These are phyloP conservation scores for Microdochium bolleyi DNA, from an alignment of 2,329 filamentous ascomycete genomes.

Conservation along the genomic window DNA sequence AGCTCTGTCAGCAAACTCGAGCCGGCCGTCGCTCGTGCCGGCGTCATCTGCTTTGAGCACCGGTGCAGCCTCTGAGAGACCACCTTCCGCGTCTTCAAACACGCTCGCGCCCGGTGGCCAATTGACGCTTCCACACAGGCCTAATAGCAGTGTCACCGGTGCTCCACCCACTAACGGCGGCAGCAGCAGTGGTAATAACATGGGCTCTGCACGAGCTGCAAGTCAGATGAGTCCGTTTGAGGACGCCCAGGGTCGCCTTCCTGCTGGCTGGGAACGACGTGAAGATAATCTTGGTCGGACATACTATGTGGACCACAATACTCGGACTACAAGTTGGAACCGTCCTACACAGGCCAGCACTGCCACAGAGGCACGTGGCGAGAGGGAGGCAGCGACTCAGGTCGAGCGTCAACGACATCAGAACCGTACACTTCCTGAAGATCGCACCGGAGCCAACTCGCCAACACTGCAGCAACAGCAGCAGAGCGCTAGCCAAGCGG, in stretches of 20 bases:
- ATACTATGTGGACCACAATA: slow-evolving; percentile 98
- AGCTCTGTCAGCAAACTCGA: slow-evolving; percentile 25
- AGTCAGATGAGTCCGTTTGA: slow-evolving; percentile 83
- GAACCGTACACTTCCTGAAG: slow-evolving; percentile 90
- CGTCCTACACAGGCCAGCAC: slow-evolving; percentile 75
- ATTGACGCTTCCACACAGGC: slow-evolving; percentile 33
- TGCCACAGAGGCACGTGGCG: slow-evolving; percentile 65
- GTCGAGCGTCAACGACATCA: slow-evolving; percentile 90
- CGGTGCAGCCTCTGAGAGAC: slow-evolving; percentile 36
- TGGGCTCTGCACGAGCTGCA: slow-evolving; percentile 31
- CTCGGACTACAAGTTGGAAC: slow-evolving; percentile 92
- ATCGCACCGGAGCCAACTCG: slow-evolving; percentile 87
- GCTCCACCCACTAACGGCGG: slow-evolving; percentile 23
- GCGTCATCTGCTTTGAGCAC: slow-evolving; percentile 36
- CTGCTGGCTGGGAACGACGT: slow-evolving; percentile 89
- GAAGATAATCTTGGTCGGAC: slow-evolving; percentile 93
- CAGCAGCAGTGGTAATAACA: slow-evolving; percentile 22
- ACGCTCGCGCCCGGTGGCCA: slow-evolving; percentile 31
- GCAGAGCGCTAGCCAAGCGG: slow-evolving; percentile 26
- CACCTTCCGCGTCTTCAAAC: slow-evolving; percentile 46
- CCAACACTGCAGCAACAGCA: slow-evolving; percentile 61
- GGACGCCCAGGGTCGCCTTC: slow-evolving; percentile 87
- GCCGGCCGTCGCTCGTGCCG: slow-evolving; percentile 35
- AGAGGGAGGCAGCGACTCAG: slow-evolving; percentile 84
- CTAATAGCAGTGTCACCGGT: slow-evolving; percentile 35